A percentile compares a stretch with the other conserved stretches of the same genome.
phyloP scores from a whole-genome alignment of 805 yeast species.

The Clavispora fructus region DNA sequence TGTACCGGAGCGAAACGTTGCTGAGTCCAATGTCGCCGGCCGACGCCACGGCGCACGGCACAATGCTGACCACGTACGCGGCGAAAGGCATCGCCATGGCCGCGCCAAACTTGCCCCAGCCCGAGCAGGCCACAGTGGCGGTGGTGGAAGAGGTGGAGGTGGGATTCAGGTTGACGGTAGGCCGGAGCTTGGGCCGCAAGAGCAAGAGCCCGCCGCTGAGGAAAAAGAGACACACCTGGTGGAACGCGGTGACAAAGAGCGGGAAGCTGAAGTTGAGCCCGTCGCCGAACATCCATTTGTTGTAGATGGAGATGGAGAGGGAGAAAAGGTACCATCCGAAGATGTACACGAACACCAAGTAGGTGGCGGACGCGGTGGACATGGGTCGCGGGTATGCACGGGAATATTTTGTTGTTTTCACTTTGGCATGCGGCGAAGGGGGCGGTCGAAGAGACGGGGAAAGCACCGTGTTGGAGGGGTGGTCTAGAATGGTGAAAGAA shows the following conservation, averaged over 20 bases:
- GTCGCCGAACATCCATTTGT: conserved; percentile 95
- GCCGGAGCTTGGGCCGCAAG: conserved; percentile 45
- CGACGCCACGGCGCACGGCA: conserved; percentile 83
- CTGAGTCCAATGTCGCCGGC: conserved; percentile 94
- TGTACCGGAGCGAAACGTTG: conserved; percentile 73
- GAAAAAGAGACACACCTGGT: conserved; percentile 65
- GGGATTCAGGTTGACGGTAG: conserved; percentile 16
- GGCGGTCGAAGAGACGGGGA: neutral
- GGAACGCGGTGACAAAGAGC: conserved; percentile 75
- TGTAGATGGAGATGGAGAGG: conserved; percentile 68
- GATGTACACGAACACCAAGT: conserved; percentile 24
- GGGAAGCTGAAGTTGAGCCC: conserved; percentile 81
- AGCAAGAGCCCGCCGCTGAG: conserved; percentile 46
- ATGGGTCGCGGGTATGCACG: neutral
- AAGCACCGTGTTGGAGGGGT: neutral
- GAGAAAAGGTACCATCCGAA: conserved; percentile 70
- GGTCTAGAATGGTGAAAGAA: neutral
- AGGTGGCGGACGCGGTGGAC: neutral
- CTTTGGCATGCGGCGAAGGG: neutral
- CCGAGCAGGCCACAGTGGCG: neutral
- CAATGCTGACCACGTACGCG: conserved; percentile 46
- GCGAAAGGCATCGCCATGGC: conserved; percentile 17
- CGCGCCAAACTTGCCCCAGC: conserved; percentile 3
- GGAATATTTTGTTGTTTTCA: neutral
- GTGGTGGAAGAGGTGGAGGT: neutral